These are phyloP conservation scores for Floccularia luteovirens DNA, from an alignment of 768 basidiomycete genomes.

Conservation along the genomic window DNA sequence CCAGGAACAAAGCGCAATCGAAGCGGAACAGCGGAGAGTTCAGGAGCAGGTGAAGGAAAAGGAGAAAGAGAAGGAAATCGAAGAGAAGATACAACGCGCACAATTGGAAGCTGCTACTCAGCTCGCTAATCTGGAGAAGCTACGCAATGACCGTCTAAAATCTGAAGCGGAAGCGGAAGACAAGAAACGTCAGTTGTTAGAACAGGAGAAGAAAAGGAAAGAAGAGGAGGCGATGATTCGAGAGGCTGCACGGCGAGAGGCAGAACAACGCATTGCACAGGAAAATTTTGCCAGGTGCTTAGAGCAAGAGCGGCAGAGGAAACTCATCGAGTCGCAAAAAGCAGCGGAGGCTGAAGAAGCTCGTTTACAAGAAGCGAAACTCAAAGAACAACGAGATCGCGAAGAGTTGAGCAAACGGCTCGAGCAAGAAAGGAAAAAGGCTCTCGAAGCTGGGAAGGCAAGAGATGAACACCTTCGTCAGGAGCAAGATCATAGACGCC, in stretches of 20 bases:
- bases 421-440: neutral
- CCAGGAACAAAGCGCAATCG: neutral
- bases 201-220: neutral
- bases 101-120: neutral
- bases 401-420: neutral
- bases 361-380: neutral
- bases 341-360: neutral
- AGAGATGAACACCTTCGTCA: neutral
- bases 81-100: neutral
- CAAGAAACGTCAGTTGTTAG: conserved; percentile 18
- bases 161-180: conserved; percentile 20
- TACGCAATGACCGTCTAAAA: conserved; percentile 4
- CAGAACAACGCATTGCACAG: no score
- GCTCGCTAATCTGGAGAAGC: neutral
- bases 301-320: no score
- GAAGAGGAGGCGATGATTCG: neutral
- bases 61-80: neutral
- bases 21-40: neutral
- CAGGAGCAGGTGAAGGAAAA: neutral
- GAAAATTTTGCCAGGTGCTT: no score
- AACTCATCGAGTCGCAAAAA: neutral
- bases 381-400: neutral
- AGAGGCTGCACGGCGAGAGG: conserved; percentile 12
- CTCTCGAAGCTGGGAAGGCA: neutral
- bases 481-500: neutral